Percentiles rank a stretch among this genome's conserved stretches.
These are phyloP conservation scores for Plasmopara halstedii DNA, from an alignment of 352 stramenopile species.

Conservation along the genomic window DNA sequence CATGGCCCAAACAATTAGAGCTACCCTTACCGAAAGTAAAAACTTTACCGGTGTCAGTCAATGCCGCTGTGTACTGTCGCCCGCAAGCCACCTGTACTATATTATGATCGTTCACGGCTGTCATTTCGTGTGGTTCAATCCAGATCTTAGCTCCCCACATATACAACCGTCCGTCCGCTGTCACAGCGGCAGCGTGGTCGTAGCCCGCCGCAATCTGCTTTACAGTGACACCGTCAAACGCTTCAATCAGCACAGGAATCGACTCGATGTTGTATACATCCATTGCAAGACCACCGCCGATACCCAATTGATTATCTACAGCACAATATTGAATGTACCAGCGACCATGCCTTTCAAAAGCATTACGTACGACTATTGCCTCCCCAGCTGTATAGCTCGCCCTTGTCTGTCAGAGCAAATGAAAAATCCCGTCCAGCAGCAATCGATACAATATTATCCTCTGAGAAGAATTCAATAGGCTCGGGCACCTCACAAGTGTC, in stretches of 20 bases:
- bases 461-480: constrained; percentile 78
- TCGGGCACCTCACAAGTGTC: constrained; percentile 74
- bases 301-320: constrained; percentile 82
- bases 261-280: constrained; percentile 93
- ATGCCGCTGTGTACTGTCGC: constrained; percentile 75
- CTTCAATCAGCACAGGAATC: constrained; percentile 81
- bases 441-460: constrained; percentile 62
- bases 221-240: constrained; percentile 52
- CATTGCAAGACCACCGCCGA: constrained; percentile 84
- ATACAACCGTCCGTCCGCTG: constrained; percentile 64
- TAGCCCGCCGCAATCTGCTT: constrained; percentile 90
- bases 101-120: constrained; percentile 57
- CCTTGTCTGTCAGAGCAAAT: constrained; percentile 76
- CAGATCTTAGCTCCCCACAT: constrained; percentile 88
- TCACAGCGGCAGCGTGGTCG: constrained; percentile 86
- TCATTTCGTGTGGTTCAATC: constrained; percentile 90
- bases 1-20: constrained; percentile 84
- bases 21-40: constrained; percentile 86
- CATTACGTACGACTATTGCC: constrained; percentile 84
- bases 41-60: constrained; percentile 61
- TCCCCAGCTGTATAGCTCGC: constrained; percentile 87
- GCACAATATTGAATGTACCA: constrained; percentile 1
- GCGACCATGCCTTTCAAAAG: neutral
- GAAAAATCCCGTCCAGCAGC: constrained; percentile 85
- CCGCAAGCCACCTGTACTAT: constrained; percentile 80